These are phyloP conservation scores for Ophiobolus disseminans DNA, from an alignment of 2,329 filamentous ascomycete genomes.

Conservation along the genomic window DNA sequence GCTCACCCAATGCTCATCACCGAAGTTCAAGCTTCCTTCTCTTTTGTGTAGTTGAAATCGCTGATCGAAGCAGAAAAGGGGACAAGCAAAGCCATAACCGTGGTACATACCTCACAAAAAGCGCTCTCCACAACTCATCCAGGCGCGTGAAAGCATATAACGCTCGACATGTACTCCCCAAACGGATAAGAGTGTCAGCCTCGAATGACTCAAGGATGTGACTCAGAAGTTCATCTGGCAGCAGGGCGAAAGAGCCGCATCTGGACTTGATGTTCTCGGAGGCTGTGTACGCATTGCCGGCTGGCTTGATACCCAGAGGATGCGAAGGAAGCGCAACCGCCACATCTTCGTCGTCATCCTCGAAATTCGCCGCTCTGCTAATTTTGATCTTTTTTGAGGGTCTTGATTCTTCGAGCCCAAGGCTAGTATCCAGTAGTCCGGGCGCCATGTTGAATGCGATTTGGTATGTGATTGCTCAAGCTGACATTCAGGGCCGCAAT, in stretches of 20 bases:
- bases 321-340: slow-evolving; percentile 74
- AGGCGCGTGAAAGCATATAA: slow-evolving; percentile 83
- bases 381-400: slow-evolving; percentile 46
- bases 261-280: slow-evolving; percentile 70
- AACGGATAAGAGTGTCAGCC: slow-evolving; percentile 63
- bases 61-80: too few species aligned
- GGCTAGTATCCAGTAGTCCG: slow-evolving; percentile 36
- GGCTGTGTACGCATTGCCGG: slow-evolving; percentile 79
- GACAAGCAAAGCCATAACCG: slow-evolving; percentile 5
- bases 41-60: too few species aligned
- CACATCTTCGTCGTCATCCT: slow-evolving; percentile 40
- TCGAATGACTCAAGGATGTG: slow-evolving; percentile 79
- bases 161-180: slow-evolving; percentile 83
- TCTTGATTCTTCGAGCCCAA: slow-evolving; percentile 37
- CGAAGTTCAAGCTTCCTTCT: too few species aligned
- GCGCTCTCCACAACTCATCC: slow-evolving; percentile 87
- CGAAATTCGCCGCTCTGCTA: slow-evolving; percentile 25
- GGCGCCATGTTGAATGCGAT: slow-evolving; percentile 39
- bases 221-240: slow-evolving; percentile 84
- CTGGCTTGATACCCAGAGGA: slow-evolving; percentile 83
- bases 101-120: slow-evolving; percentile 80
- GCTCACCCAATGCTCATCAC: too few species aligned
- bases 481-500: slow-evolving; percentile 11
- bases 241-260: slow-evolving; percentile 68
- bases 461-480: slow-evolving; percentile 11